Conservation (phyloP, 78 protist species). For the Pigoraptor vietnamica region DNA sequence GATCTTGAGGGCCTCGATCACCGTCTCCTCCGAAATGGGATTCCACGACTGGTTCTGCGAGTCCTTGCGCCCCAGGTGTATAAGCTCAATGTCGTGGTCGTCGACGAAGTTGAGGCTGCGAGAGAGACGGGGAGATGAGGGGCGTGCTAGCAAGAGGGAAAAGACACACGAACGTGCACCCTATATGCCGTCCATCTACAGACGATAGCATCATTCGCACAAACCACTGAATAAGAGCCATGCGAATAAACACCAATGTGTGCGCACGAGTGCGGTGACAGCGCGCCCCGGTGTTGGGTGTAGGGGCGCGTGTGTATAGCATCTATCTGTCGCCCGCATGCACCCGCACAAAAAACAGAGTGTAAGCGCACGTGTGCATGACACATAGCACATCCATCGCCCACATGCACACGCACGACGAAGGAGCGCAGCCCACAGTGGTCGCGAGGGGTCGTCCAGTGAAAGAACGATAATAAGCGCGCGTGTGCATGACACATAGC, state of each 20-base stretch:
- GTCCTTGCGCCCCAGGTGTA: constrained; percentile 57
- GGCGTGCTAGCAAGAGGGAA: too few relatives aligned
- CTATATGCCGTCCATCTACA: too few relatives aligned
- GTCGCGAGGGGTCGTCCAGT: constrained; percentile 74
- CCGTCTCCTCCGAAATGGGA: constrained; percentile 74
- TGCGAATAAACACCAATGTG: too few relatives aligned
- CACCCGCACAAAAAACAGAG: too few relatives aligned
- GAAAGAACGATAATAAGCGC: too few relatives aligned
- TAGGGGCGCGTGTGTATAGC: too few relatives aligned
- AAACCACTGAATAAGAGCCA: too few relatives aligned
- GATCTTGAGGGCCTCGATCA: constrained; percentile 63
- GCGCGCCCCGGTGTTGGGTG: too few relatives aligned
- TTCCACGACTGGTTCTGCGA: constrained; percentile 53
- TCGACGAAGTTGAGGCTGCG: constrained; percentile 48
- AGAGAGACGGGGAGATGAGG: not conserved
- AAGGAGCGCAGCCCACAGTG: constrained; percentile 52
- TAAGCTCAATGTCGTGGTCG: constrained; percentile 73
- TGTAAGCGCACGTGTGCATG: not conserved
- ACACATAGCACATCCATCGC: not conserved
- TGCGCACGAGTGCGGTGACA: too few relatives aligned
- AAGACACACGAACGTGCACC: too few relatives aligned
- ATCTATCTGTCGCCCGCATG: too few relatives aligned
- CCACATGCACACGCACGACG: not conserved
- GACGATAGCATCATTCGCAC: too few relatives aligned
- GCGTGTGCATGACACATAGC: not conserved